Percentiles rank a stretch among this genome's conserved stretches.
Evolutionary conservation across 306 rosid species (phyloP).

Genomic region (Benincasa hispida): DNA sequence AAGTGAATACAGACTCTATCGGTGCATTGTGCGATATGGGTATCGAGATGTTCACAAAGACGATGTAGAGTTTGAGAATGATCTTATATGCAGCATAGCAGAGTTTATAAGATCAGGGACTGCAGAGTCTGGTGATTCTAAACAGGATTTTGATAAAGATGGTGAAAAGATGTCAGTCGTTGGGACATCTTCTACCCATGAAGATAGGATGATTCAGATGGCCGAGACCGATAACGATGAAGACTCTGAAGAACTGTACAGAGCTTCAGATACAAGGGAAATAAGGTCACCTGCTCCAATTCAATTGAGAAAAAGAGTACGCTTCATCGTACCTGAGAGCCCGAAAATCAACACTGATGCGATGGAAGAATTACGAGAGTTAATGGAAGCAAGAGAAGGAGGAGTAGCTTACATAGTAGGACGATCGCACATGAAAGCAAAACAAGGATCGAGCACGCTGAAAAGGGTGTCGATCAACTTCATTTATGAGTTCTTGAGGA

Average conservation of each 20-base stretch:
- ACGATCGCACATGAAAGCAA: conserved; percentile 64
- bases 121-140: neutral
- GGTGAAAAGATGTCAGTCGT: conserved; percentile 51
- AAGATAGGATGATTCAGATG: conserved; percentile 34
- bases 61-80: conserved; percentile 71
- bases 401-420: conserved; percentile 84
- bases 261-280: conserved; percentile 35
- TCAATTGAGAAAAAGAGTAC: conserved; percentile 48
- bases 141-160: conserved; percentile 23
- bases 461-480: conserved; percentile 51
- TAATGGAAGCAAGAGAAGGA: conserved; percentile 74
- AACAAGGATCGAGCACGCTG: conserved; percentile 53
- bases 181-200: conserved; percentile 47
- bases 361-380: conserved; percentile 52
- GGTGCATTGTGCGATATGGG: conserved; percentile 85
- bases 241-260: conserved; percentile 13
- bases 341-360: conserved; percentile 35
- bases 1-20: conserved; percentile 47
- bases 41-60: conserved; percentile 76
- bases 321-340: conserved; percentile 67
- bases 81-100: conserved; percentile 76
- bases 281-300: conserved; percentile 37
- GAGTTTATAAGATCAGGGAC: conserved; percentile 56
- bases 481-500: conserved; percentile 76
- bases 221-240: conserved; percentile 8